Evolutionary conservation across 1,284 basidiomycete species (phyloP).

Genomic region (Mrakiaceae sp.): DNA sequence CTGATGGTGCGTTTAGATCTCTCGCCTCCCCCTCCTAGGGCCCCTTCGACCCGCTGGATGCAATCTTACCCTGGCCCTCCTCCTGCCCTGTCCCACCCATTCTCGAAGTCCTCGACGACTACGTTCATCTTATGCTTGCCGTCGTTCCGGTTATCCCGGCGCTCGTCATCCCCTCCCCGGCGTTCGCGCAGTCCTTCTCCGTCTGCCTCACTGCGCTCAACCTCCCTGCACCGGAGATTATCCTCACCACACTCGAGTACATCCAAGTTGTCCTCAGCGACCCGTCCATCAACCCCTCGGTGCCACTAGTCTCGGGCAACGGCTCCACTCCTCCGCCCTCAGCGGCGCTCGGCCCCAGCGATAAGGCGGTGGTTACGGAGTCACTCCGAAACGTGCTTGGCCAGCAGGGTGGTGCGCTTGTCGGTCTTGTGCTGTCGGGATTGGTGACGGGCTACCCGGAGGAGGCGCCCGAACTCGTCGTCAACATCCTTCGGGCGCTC

Average conservation of each 20-base stretch:
- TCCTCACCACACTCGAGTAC: conserved; percentile 70
- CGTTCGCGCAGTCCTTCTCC: conserved; percentile 63
- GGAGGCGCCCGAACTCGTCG: conserved; percentile 61
- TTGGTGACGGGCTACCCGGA: conserved; percentile 80
- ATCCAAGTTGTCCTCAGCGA: conserved; percentile 63
- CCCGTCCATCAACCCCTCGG: conserved; percentile 24
- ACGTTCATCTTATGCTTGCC: conserved; percentile 67
- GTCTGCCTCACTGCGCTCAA: conserved; percentile 64
- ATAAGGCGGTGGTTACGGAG: conserved; percentile 32
- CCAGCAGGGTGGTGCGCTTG: conserved; percentile 57
- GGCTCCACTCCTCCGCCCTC: not conserved
- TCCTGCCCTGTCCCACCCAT: not conserved
- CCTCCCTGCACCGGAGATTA: conserved; percentile 65
- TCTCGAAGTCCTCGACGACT: conserved; percentile 80
- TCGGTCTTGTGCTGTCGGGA: conserved; percentile 62
- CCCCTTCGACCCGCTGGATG: too few relatives aligned
- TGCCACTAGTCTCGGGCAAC: not conserved
- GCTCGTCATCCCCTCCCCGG: conserved; percentile 61
- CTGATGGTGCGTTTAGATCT: conserved; percentile 52
- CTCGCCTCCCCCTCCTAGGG: not conserved
- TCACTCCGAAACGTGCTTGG: conserved; percentile 30
- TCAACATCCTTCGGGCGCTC: conserved; percentile 64
- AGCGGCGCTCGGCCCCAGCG: not conserved
- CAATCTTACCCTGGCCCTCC: not conserved
- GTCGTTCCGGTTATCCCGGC: conserved; percentile 59